phyloP scores from a whole-genome alignment of 331 rosid genomes.

The Pyrus hybrid region DNA sequence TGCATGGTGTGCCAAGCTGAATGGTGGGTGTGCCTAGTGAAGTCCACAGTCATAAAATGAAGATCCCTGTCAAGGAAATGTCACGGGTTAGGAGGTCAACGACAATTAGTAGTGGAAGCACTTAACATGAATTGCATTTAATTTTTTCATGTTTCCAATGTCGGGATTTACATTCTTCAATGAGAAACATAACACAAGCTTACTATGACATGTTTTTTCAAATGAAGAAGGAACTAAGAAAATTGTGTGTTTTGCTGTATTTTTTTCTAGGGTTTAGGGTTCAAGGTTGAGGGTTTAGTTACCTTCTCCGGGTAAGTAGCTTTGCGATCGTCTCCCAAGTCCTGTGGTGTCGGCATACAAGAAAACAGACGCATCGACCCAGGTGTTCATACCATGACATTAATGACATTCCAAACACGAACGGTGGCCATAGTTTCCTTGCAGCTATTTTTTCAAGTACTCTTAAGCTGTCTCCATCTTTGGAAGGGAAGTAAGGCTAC shows the following conservation, averaged over 20 bases:
- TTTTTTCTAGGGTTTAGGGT: too few relatives aligned
- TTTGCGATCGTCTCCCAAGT: slow-evolving; percentile 52
- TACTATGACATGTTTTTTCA: neutral
- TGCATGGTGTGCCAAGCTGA: slow-evolving; percentile 92
- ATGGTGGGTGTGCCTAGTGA: slow-evolving; percentile 79
- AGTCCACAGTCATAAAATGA: slow-evolving; percentile 35
- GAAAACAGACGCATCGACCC: slow-evolving; percentile 62
- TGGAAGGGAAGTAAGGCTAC: slow-evolving; percentile 66
- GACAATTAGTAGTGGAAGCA: too few relatives aligned
- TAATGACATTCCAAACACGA: slow-evolving; percentile 49
- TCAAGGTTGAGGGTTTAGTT: neutral
- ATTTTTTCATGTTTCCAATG: too few relatives aligned
- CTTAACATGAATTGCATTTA: too few relatives aligned
- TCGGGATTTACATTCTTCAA: too few relatives aligned
- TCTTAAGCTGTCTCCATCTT: slow-evolving; percentile 32
- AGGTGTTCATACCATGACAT: slow-evolving; percentile 91
- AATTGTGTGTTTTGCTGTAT: neutral
- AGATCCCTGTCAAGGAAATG: slow-evolving; percentile 38
- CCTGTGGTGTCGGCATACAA: slow-evolving; percentile 70
- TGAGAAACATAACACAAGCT: neutral
- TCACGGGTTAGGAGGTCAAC: too few relatives aligned
- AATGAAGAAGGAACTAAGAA: neutral
- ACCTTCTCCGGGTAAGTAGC: slow-evolving; percentile 48
- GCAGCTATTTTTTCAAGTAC: slow-evolving; percentile 46
- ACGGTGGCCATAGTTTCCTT: slow-evolving; percentile 66